Base-by-base conservation (phyloP, 441 rosid species). In the Jatropha multifida region DNA sequence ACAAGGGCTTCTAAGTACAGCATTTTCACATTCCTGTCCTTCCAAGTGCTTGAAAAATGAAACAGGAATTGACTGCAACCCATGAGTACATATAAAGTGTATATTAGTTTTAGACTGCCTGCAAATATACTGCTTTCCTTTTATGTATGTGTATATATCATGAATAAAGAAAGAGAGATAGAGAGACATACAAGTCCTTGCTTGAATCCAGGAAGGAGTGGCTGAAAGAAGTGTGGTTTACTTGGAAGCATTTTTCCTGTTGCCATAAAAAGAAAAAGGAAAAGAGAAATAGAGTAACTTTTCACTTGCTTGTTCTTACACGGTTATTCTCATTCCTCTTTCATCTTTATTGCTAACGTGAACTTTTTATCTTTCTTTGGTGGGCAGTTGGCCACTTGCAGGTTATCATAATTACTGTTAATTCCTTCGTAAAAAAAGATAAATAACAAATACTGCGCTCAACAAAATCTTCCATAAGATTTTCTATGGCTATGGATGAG, bases 151-250 rank as follows among this genome's bases (percentile, higher is more conserved):
- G 11, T 8, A 1, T 17, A 11, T 14, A 6, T 58, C 7, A 55
- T 9, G 49, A 23, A 6, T 0, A 38, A 0, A 69, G 26, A 20
- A 7, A 40, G 23, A 55, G 5, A 44, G 15, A 8, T 4, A 13
- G 32, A 27, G 13, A 52, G 7, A 3, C 73, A 64, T 71, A 79
- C 78, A 49, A 79, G 17, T 12, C 7, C 27, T 38, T 48, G 54
- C 37, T 70, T 68, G 49, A 71, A 79, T 12, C 81, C 75, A 14
- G 78, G 78, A 58, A 74, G 58, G 7, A 79, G 42, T 46, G 81
- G 81, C 78, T 79, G 54, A 64, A 79, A 69, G 78, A 79, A 79
- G 15, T 74, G 75, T 2, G 78, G 75, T 11, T 64, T 58, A 38
- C 15, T 64, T 14, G 71, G 46, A 44, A 67, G 12, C 48, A 64